Evolutionary conservation across 768 basidiomycete species (phyloP).

Genomic region (Peribolospora kevripleyi): DNA sequence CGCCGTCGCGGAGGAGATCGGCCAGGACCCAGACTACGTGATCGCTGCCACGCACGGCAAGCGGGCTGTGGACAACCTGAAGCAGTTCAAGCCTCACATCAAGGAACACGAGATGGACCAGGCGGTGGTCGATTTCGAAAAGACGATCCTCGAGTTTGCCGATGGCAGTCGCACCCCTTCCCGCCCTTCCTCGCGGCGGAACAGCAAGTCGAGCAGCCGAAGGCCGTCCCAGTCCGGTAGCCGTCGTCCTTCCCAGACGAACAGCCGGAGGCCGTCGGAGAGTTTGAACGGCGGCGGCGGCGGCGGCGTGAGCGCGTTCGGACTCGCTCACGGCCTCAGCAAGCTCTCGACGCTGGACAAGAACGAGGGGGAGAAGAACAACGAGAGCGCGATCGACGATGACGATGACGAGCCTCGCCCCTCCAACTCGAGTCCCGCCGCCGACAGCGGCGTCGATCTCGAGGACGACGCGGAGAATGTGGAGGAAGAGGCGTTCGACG

Average conservation of each 20-base stretch:
- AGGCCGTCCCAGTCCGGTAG: slow-evolving; percentile 1
- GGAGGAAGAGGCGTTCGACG: slow-evolving; percentile 32
- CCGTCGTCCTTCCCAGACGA: slow-evolving; percentile 6
- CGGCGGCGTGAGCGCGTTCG: no score
- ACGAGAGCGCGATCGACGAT: slow-evolving; percentile 12
- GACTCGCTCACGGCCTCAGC: slow-evolving; percentile 1
- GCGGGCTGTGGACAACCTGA: slow-evolving; percentile 49
- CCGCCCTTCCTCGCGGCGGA: slow-evolving; percentile 21
- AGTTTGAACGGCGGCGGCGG: slow-evolving; percentile 2
- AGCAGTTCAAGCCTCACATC: slow-evolving; percentile 18
- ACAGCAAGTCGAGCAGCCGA: not conserved
- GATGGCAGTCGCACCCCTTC: slow-evolving; percentile 27
- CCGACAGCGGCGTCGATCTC: slow-evolving; percentile 2
- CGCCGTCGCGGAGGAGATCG: slow-evolving; percentile 43
- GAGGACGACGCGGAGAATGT: slow-evolving; percentile 28
- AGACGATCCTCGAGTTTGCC: slow-evolving; percentile 39
- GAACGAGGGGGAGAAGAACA: slow-evolving; percentile 11
- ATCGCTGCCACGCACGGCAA: slow-evolving; percentile 57
- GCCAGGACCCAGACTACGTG: slow-evolving; percentile 38
- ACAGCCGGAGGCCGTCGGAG: slow-evolving; percentile 8
- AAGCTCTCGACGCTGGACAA: slow-evolving; percentile 10
- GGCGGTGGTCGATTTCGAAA: slow-evolving; percentile 38
- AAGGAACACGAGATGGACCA: slow-evolving; percentile 30
- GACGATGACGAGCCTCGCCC: not conserved
- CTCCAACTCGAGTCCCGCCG: no score